phyloP scores from a whole-genome alignment of 257 asterid genomes.

The Penstemon barbatus region DNA sequence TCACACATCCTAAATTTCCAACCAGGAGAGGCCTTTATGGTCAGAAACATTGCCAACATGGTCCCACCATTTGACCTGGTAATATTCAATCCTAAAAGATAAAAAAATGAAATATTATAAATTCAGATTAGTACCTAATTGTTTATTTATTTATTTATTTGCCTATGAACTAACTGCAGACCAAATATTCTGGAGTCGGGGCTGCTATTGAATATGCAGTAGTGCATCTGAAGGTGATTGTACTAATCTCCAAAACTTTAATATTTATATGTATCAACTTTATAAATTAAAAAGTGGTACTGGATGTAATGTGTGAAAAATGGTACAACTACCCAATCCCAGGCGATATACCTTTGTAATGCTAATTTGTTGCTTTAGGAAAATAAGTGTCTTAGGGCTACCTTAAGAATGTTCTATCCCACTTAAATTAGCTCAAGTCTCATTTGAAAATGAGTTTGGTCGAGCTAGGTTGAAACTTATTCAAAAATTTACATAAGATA shows the following conservation, averaged over 20 bases:
- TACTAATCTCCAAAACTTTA: not conserved
- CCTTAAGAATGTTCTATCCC: too few species aligned
- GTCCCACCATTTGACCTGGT: conserved; percentile 62
- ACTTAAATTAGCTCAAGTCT: too few species aligned
- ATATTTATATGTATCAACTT: not conserved
- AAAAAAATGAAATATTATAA: too few species aligned
- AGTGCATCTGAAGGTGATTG: conserved; percentile 62
- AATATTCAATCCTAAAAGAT: not conserved
- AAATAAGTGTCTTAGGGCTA: too few species aligned
- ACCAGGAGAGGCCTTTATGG: conserved; percentile 69
- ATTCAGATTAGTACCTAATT: not conserved
- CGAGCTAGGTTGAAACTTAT: too few species aligned
- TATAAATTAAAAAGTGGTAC: not conserved
- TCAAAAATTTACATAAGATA: too few species aligned
- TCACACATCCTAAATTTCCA: conserved; percentile 51
- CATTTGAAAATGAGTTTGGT: too few species aligned
- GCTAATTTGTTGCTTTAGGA: too few species aligned
- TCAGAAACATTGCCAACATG: conserved; percentile 63
- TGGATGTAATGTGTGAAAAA: too few species aligned
- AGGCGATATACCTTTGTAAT: too few species aligned
- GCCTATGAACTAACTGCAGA: conserved; percentile 39
- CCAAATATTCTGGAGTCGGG: conserved; percentile 72
- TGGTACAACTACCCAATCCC: too few species aligned
- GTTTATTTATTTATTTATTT: not conserved
- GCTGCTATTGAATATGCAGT: conserved; percentile 96